Evolutionary conservation across 2,329 filamentous ascomycete species (phyloP), one percentile per base, ranked within the genome.

Genomic region (Lasiodiplodia sp.): DNA sequence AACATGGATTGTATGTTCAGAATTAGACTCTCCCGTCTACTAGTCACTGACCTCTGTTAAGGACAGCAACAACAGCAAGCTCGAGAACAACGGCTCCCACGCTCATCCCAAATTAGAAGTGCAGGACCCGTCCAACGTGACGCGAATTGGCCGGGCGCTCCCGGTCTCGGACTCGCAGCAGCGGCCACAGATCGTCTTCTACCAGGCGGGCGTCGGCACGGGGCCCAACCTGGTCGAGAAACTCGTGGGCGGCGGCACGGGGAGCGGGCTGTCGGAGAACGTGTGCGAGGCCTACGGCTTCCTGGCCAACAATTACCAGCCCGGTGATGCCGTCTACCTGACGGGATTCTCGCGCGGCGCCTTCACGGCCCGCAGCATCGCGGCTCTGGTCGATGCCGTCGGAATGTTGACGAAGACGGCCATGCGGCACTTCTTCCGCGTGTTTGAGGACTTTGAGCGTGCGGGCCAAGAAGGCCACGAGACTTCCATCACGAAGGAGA

Each of bases 281-380:
- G 84, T 91, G 66, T 84, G 87, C 14, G 88, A 90, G 75, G 86
- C 87, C 1, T 91, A 91, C 73, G 82, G 85, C 4, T 90, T 89
- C 73, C 79, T 90, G 2, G 88, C 87, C 67, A 84, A 86, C 72
- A 90, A 90, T 77, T 90, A 89, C 72, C 82, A 83, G 66, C 83
- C 84, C 66, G 86, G 86, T 2, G 87, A 89, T 70, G 51, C 14
- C 84, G 88, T 70, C 87, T 88, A 58, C 77, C 87, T 57, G 62
- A 68, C 71, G 68, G 87, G 87, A 3, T 89, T 87, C 79, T 88
- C 86, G 1, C 82, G 87, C 16, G 87, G 87, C 4, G 87, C 87
- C 4, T 89, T 88, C 72, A 89, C 86, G 7, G 74, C 73, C 3
- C 70, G 74, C 7, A 71, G 71, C 47, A 70, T 73, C 44, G 73